Evolutionary conservation across 148 eudicot species (phyloP).

Genomic region (Camellia lanceoleosa): DNA sequence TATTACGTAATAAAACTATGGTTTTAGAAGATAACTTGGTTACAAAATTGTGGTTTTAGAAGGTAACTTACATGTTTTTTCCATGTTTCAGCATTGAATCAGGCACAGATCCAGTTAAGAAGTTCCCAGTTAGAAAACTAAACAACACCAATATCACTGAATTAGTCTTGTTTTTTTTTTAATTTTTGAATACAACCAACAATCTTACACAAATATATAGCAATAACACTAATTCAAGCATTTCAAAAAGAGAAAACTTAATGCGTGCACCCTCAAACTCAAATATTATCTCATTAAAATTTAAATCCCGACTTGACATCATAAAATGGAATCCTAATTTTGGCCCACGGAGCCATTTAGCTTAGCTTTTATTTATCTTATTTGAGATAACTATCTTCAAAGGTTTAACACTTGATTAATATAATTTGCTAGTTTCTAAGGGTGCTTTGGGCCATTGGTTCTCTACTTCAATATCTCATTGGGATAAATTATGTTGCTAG

Average conservation of each 20-base stretch:
- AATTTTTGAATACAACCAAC: background rate
- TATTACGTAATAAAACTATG: background rate
- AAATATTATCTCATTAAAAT: background rate
- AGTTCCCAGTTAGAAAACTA: conserved; percentile 32
- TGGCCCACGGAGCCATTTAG: background rate
- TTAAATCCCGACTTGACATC: background rate
- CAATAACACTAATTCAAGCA: background rate
- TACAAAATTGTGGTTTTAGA: background rate
- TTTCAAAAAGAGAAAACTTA: background rate
- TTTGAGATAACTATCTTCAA: too few species aligned
- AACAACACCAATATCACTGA: background rate
- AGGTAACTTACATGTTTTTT: conserved; percentile 21
- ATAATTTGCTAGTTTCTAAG: background rate
- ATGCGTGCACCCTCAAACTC: background rate
- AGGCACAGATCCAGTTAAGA: conserved; percentile 27
- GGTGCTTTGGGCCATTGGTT: background rate
- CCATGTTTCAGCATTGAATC: conserved; percentile 19
- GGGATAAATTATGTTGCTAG: background rate
- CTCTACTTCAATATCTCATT: background rate
- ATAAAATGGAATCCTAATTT: background rate
- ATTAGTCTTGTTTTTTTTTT: background rate
- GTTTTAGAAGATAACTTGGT: too few species aligned
- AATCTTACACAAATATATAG: background rate
- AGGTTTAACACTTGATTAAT: background rate
- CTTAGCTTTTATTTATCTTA: too few species aligned